Evolutionary conservation across 352 stramenopile genomes (phyloP).

Genomic region (Elongisporangium senticosum): DNA sequence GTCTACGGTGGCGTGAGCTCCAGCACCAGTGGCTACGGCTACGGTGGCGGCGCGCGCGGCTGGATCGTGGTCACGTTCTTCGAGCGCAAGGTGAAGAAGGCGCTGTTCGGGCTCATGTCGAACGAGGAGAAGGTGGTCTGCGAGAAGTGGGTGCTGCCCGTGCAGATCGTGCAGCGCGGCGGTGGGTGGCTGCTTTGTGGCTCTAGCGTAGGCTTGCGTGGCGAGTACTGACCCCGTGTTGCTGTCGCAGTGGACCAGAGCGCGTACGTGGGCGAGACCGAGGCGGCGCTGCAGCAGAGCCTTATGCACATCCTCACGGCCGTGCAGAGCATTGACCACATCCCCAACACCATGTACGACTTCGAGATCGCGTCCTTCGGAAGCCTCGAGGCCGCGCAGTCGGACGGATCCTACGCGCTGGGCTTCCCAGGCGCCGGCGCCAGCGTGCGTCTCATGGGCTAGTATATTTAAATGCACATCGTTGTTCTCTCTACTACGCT

Average conservation of each 20-base stretch:
- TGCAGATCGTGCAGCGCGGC: conserved; percentile 48
- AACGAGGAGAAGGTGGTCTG: conserved; percentile 85
- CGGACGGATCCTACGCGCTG: conserved; percentile 27
- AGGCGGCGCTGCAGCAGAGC: conserved; percentile 56
- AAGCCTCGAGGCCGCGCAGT: conserved; percentile 44
- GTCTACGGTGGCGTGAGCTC: not conserved
- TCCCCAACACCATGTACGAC: conserved; percentile 79
- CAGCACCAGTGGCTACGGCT: conserved; percentile 15
- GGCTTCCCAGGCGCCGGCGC: conserved; percentile 17
- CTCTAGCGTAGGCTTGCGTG: not conserved
- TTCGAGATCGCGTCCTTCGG: conserved; percentile 68
- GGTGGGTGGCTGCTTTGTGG: conserved; percentile 26
- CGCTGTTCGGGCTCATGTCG: conserved; percentile 77
- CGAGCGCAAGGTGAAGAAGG: conserved; percentile 76
- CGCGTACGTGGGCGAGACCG: conserved; percentile 45
- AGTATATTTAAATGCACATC: conserved; percentile 12
- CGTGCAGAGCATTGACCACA: conserved; percentile 77
- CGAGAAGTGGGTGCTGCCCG: conserved; percentile 76
- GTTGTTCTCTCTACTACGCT: conserved; percentile 20
- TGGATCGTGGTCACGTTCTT: conserved; percentile 74
- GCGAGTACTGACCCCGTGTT: not conserved
- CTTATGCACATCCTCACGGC: conserved; percentile 69
- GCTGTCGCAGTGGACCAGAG: conserved; percentile 30
- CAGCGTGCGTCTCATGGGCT: conserved; percentile 40
- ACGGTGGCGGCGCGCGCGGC: conserved; percentile 24